Conservation (phyloP, 768 basidiomycete genomes). For the Boletus rubroflammeus region DNA sequence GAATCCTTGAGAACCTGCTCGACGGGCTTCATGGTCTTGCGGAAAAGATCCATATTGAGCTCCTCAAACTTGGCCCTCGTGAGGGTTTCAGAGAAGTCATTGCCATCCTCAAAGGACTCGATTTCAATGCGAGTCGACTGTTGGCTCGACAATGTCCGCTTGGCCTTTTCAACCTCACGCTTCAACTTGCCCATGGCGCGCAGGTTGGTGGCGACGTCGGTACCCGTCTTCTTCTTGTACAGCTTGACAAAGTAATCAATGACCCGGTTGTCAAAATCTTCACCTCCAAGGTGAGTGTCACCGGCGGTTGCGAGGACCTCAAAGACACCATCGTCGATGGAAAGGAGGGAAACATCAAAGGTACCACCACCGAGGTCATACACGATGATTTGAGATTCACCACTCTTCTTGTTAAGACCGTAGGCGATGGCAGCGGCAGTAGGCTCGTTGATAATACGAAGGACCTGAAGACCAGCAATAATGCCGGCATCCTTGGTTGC, state of each 20-base stretch:
- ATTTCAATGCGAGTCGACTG: conserved; percentile 92
- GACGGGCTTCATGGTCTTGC: conserved; percentile 99
- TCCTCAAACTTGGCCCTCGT: conserved; percentile 99
- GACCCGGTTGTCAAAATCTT: conserved; percentile 93
- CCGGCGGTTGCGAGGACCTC: conserved; percentile 89
- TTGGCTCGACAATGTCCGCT: conserved; percentile 89
- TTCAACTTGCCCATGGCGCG: conserved; percentile 88
- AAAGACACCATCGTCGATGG: conserved; percentile 91
- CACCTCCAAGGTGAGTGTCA: conserved; percentile 93
- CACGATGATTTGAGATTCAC: conserved; percentile 94
- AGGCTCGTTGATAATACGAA: conserved; percentile 97
- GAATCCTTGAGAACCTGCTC: conserved; percentile 99
- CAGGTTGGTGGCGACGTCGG: conserved; percentile 74
- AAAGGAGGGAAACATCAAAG: conserved; percentile 96
- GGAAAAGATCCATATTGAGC: conserved; percentile 97
- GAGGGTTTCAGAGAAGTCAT: conserved; percentile 95
- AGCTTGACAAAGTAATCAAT: conserved; percentile 86
- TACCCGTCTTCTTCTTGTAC: conserved; percentile 91
- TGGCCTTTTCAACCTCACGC: conserved; percentile 91
- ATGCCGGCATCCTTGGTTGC: conserved; percentile 98
- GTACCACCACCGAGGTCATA: conserved; percentile 99
- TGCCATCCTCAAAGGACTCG: conserved; percentile 92
- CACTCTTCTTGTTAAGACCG: conserved; percentile 94
- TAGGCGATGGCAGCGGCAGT: conserved; percentile 98
- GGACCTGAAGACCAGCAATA: conserved; percentile 90